These are phyloP conservation scores for Coniochaeta pulveracea DNA, from an alignment of 2,329 filamentous ascomycete genomes.

Conservation along the genomic window DNA sequence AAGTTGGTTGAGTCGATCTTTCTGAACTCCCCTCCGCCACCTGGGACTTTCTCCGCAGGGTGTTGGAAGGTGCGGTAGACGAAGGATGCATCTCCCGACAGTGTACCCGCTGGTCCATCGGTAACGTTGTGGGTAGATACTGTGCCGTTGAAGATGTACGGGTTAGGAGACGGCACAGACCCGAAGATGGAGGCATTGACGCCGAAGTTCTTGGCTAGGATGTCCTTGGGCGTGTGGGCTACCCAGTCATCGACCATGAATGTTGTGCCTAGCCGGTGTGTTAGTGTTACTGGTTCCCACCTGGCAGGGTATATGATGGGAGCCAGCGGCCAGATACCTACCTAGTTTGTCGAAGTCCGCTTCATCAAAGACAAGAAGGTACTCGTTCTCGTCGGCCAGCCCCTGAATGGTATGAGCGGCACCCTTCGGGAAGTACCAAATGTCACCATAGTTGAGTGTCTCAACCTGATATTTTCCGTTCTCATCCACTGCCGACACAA, in stretches of 20 bases:
- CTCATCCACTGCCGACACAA: constrained; percentile 51
- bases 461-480: constrained; percentile 43
- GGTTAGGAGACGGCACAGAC: constrained; percentile 42
- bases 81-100: constrained; percentile 48
- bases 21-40: constrained; percentile 48
- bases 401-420: constrained; percentile 53
- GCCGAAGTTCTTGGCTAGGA: constrained; percentile 60
- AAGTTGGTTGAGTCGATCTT: constrained; percentile 60
- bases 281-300: background rate
- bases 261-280: constrained; percentile 40
- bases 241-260: constrained; percentile 66
- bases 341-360: constrained; percentile 52
- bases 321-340: constrained; percentile 16
- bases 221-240: constrained; percentile 47
- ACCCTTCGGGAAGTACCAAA: constrained; percentile 61
- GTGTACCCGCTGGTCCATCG: constrained; percentile 30
- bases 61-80: constrained; percentile 50
- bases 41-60: constrained; percentile 43
- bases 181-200: constrained; percentile 48
- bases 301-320: background rate
- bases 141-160: constrained; percentile 50
- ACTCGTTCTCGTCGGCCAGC: constrained; percentile 56
- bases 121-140: constrained; percentile 35
- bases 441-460: constrained; percentile 47
- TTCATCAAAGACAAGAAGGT: constrained; percentile 54